phyloP scores from a whole-genome alignment of 352 stramenopile genomes.

The Pythium dissimile region DNA sequence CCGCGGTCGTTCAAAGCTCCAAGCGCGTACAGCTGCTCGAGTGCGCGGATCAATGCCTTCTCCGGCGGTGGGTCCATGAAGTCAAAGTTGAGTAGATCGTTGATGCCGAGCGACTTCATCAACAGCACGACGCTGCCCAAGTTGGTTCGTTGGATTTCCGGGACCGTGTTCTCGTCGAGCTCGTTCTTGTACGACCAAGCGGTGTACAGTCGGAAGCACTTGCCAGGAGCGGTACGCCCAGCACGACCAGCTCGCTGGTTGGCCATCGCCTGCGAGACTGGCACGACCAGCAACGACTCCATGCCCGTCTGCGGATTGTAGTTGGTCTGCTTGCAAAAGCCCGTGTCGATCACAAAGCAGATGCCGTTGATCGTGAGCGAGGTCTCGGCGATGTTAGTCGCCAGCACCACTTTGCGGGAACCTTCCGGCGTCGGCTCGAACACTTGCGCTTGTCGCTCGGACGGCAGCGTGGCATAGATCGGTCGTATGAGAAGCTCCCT shows the following conservation, averaged over 20 bases:
- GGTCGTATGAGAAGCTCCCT: constrained; percentile 98
- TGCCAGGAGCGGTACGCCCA: constrained; percentile 95
- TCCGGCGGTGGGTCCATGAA: constrained; percentile 99
- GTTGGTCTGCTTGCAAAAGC: constrained; percentile 99
- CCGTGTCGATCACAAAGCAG: constrained; percentile 99
- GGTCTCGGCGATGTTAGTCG: constrained; percentile 99
- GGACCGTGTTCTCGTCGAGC: constrained; percentile 97
- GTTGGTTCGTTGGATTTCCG: constrained; percentile 98
- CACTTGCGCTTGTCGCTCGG: constrained; percentile 98
- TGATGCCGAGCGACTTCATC: constrained; percentile 99
- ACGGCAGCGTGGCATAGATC: constrained; percentile 98
- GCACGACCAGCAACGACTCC: constrained; percentile 98
- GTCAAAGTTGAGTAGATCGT: constrained; percentile 99
- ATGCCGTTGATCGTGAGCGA: constrained; percentile 99
- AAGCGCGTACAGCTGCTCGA: constrained; percentile 98
- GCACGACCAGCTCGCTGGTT: constrained; percentile 95
- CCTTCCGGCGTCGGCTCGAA: constrained; percentile 97
- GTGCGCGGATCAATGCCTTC: constrained; percentile 97
- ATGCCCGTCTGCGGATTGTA: constrained; percentile 99
- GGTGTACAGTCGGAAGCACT: constrained; percentile 99
- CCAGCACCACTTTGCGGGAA: constrained; percentile 97
- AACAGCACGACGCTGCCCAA: constrained; percentile 97
- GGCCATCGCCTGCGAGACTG: constrained; percentile 96
- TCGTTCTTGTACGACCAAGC: constrained; percentile 99
- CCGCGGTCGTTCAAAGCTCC: constrained; percentile 98